Evolutionary conservation across 495 filamentous ascomycete genomes (phyloP), one percentile per base, ranked within the genome.

Genomic region (Aspergillus olivimuriae): DNA sequence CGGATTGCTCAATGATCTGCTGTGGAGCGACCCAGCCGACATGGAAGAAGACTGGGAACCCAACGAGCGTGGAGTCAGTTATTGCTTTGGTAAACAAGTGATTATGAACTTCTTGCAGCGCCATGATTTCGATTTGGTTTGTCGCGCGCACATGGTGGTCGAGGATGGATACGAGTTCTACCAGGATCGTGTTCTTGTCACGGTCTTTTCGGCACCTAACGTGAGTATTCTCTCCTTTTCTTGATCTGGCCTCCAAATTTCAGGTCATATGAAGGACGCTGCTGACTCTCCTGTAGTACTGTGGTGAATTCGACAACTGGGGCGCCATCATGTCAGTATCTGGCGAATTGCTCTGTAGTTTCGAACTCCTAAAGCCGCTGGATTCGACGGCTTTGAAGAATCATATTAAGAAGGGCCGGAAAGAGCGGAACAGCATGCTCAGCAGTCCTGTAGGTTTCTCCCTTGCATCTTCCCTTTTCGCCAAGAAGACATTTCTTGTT

Each of bases 91-190:
- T 5, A 97, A 96, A 70, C 94, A 94, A 57, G 90, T 99, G 38
- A 99, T 99, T 46, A 88, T 90, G 68, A 87, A 95, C 51, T 99
- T 99, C 63, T 72, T 99, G 51, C 84, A 88, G 41, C 78, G 82
- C 26, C 91, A 97, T 60, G 92, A 99, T 57, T 99, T 99, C 60
- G 92, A 99, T 64, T 66, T 99, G 26, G 90, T 99, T 23, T 97
- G 94, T 61, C 78, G 92, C 38, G 92, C 92, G 39, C 92, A 99
- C 71, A 99, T 99, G 92, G 92, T 99, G 38, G 92, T 99, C 14
- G 92, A 99, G 60, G 92, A 99, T 67, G 92, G 92, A 11, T 99
- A 99, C 68, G 92, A 99, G 55, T 99, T 99, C 64, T 99, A 96
- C 59, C 92, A 86, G 39, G 92, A 99, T 54, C 80, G 92, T 32